Evolutionary conservation across 176 grass and related monocot genomes (phyloP), one percentile per base, ranked within the genome.

Genomic region (Melocanna baccifera): DNA sequence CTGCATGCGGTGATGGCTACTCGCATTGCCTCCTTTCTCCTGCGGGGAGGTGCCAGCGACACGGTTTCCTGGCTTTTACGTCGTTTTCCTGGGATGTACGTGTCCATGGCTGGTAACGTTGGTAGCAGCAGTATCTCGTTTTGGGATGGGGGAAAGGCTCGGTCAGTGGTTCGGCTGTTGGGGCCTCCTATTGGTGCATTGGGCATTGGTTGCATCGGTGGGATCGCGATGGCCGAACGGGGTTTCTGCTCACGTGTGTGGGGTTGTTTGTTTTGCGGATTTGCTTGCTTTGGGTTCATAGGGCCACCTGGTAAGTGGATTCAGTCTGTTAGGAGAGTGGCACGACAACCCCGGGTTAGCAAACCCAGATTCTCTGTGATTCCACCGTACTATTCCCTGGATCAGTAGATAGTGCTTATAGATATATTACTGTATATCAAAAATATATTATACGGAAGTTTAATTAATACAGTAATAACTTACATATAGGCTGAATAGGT

Each of bases 21-120:
- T 68, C 52, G 69, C 89, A 91, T 91, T 84, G 69, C 23, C 14
- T 25, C 23, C 57, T 25, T 26, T 6, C 41, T 55, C 39, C 29
- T 10, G 18, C 28, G 40, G 29, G n/a, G n/a, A 57, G 28, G n/a
- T 71, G 88, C 47, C 55, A 29, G 43, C 25, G 26, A 5, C 78
- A 15, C 50, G 20, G 5, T 82, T 77, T 37, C 61, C 9, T 14
- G 41, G 50, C 68, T 79, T 79, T 87, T 80, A 87, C 81, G 85
- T 91, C 85, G 52, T 76, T 91, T 80, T 91, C 85, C 32, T 23
- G 59, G 40, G 57, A 59, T 61, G 66, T 74, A 80, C 69, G 81
- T 87, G 52, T 83, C 42, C 51, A 53, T 20, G 76, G 55, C 69
- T 76, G 58, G 23, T 69, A 4, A 56, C 64, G 59, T 28, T 83